Evolutionary conservation across 2,329 filamentous ascomycete genomes (phyloP).

Genomic region (Fusarium udum): DNA sequence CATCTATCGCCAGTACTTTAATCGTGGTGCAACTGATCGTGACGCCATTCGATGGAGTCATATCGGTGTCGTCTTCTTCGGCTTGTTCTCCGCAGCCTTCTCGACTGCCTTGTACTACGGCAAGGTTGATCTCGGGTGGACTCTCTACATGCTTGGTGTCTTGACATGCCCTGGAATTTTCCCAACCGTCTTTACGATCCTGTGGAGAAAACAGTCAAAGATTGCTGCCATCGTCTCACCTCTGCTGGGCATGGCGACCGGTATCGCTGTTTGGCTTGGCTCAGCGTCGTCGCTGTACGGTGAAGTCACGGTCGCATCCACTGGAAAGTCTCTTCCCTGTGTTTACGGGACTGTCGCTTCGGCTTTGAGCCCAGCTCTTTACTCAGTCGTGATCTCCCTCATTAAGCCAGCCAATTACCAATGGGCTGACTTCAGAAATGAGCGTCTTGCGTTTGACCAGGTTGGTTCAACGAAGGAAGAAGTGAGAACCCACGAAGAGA

Average conservation of each 20-base stretch:
- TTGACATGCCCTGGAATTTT: constrained; percentile 64
- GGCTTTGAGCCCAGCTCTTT: constrained; percentile 52
- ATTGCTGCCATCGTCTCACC: constrained; percentile 61
- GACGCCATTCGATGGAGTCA: constrained; percentile 63
- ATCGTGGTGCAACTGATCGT: constrained; percentile 54
- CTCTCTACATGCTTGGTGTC: constrained; percentile 63
- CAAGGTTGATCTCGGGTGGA: constrained; percentile 64
- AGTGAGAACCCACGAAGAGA: constrained; percentile 27
- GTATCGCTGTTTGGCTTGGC: constrained; percentile 63
- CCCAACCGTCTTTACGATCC: constrained; percentile 61
- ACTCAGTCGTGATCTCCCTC: constrained; percentile 58
- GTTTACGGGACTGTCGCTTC: constrained; percentile 64
- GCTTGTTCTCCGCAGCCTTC: constrained; percentile 60
- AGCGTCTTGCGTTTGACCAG: constrained; percentile 52
- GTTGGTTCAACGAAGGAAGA: background rate
- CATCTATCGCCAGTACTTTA: constrained; percentile 62
- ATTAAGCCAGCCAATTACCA: constrained; percentile 54
- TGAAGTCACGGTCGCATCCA: constrained; percentile 57
- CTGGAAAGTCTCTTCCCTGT: constrained; percentile 59
- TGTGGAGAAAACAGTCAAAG: constrained; percentile 61
- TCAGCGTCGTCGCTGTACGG: constrained; percentile 58
- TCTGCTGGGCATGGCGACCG: constrained; percentile 59
- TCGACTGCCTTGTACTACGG: constrained; percentile 63
- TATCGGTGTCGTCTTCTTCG: constrained; percentile 62
- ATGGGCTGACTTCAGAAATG: constrained; percentile 53